Evolutionary conservation across 352 stramenopile genomes (phyloP).

Genomic region (Pythium aphanidermatum): DNA sequence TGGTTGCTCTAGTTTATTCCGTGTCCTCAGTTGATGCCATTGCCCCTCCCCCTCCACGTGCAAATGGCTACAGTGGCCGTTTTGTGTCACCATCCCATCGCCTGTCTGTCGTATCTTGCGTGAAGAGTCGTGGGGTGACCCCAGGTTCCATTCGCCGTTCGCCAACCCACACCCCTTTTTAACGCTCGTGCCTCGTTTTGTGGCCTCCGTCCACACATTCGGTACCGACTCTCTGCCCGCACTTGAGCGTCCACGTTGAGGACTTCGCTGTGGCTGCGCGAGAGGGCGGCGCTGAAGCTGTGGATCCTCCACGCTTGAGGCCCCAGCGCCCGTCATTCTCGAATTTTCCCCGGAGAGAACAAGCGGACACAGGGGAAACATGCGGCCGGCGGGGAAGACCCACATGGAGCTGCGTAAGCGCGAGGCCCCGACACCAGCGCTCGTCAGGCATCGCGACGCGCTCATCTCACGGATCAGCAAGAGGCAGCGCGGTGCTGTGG

Average conservation of each 20-base stretch:
- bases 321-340: neutral
- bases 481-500: constrained; percentile 8
- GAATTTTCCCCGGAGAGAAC: neutral
- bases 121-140: too few species aligned
- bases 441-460: constrained; percentile 12
- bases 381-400: neutral
- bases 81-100: neutral
- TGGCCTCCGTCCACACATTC: too few species aligned
- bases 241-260: too few species aligned
- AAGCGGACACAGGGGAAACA: neutral
- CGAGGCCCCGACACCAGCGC: constrained; percentile 7
- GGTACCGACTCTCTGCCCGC: too few species aligned
- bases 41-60: too few species aligned
- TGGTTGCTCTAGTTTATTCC: too few species aligned
- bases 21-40: too few species aligned
- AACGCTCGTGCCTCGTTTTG: too few species aligned
- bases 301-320: too few species aligned
- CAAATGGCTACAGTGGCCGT: neutral
- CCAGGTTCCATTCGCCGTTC: too few species aligned
- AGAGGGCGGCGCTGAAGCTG: neutral
- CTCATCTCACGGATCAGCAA: constrained; percentile 21
- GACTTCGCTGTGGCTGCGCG: neutral
- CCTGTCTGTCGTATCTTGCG: too few species aligned
- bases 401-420: constrained; percentile 20
- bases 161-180: too few species aligned